Percentiles rank a stretch among this genome's conserved stretches.
Evolutionary conservation across 179 eudicot genomes (phyloP).

Genomic region (Beta lomatogona): DNA sequence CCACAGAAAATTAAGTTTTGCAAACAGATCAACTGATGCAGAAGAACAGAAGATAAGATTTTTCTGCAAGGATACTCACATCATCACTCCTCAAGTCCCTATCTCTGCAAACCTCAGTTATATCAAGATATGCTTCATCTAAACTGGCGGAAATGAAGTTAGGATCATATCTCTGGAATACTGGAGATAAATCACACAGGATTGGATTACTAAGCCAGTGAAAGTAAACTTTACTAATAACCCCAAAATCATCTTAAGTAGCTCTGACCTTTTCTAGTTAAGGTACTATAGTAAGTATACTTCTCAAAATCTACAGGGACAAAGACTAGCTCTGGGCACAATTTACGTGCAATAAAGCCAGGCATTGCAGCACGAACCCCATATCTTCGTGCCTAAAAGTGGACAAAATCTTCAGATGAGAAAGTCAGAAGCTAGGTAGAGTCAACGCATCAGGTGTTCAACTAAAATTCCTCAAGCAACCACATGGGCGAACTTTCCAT

Average conservation of each 20-base stretch:
- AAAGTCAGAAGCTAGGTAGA: slow-evolving; percentile 22
- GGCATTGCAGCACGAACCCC: slow-evolving; percentile 99
- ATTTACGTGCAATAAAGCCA: slow-evolving; percentile 90
- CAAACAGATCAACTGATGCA: not conserved
- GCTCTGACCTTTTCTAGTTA: slow-evolving; percentile 82
- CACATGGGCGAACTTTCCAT: not conserved
- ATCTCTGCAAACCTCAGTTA: slow-evolving; percentile 78
- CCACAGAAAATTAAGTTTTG: not conserved
- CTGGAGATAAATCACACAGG: slow-evolving; percentile 39
- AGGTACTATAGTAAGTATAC: slow-evolving; percentile 77
- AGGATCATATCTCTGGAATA: slow-evolving; percentile 75
- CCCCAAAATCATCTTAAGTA: slow-evolving; percentile 6
- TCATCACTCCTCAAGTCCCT: slow-evolving; percentile 64
- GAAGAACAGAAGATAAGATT: not conserved
- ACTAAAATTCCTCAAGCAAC: not conserved
- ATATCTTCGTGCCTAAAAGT: slow-evolving; percentile 79
- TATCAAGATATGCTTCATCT: slow-evolving; percentile 96
- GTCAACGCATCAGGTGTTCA: not conserved
- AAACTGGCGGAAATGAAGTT: slow-evolving; percentile 89
- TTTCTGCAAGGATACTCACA: slow-evolving; percentile 44
- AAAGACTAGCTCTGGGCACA: slow-evolving; percentile 88
- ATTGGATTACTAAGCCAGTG: slow-evolving; percentile 15
- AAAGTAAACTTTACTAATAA: not conserved
- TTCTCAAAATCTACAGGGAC: slow-evolving; percentile 87
- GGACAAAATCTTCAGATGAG: slow-evolving; percentile 23